Evolutionary conservation across 1,139 yeast genomes (phyloP).

Genomic region (Geotrichum carabidarum): DNA sequence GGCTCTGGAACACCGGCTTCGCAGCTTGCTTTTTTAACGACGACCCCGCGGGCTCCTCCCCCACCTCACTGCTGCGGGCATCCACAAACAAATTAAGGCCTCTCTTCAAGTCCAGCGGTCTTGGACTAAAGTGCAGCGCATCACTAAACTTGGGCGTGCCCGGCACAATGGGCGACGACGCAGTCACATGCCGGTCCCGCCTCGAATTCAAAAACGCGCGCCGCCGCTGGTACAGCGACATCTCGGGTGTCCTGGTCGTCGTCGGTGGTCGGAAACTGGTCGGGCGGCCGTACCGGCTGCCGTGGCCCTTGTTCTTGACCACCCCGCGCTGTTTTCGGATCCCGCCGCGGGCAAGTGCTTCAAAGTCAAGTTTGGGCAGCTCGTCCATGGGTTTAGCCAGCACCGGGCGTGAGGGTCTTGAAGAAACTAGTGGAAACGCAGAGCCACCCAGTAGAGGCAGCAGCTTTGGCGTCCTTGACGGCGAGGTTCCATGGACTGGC

Average conservation of each 20-base stretch:
- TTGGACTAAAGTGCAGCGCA: slow-evolving; percentile 1
- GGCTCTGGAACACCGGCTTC: no score
- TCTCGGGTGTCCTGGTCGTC: background rate
- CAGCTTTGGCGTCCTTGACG: slow-evolving; percentile 12
- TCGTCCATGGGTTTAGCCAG: slow-evolving; percentile 1
- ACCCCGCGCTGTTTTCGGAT: background rate
- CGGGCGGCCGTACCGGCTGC: background rate
- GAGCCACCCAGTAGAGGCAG: slow-evolving; percentile 1
- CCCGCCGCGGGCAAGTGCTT: slow-evolving; percentile 5
- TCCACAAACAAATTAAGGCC: no score
- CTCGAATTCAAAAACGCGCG: slow-evolving; percentile 8
- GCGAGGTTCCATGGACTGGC: slow-evolving; percentile 14
- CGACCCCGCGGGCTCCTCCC: background rate
- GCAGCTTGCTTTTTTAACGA: background rate
- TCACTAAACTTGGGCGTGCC: slow-evolving; percentile 10
- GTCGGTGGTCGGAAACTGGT: background rate
- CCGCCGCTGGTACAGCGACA: slow-evolving; percentile 6
- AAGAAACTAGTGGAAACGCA: background rate
- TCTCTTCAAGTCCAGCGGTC: no score
- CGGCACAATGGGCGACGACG: slow-evolving; percentile 10
- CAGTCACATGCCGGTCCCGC: background rate
- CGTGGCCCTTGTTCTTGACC: background rate
- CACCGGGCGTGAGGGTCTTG: background rate
- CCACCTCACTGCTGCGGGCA: background rate
- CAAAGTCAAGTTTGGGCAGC: slow-evolving; percentile 10